Evolutionary conservation across 164 flowering plant species (phyloP), one percentile per base, ranked within the genome.

Genomic region (Vitis rupestris): DNA sequence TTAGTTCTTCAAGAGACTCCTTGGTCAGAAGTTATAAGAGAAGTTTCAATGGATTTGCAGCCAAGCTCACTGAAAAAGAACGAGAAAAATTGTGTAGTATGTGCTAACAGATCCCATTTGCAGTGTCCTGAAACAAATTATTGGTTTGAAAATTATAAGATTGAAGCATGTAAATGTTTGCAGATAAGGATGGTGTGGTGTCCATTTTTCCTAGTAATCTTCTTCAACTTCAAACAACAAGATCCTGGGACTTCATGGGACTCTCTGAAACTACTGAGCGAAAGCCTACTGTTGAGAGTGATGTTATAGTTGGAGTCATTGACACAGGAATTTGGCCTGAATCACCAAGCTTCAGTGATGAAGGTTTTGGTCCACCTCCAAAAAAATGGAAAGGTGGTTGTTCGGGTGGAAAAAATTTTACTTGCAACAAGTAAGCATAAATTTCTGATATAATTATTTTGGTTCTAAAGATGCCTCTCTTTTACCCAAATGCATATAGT

Each of bases 191-290:
- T 16, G 82, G 29, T 15, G 78, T 80, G 1, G 81, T 79, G 2
- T 80, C 85, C 0, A 78, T 84, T 7, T 80, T 84, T 17, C 81
- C 82, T 1, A 76, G 69, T 30, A 48, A 9, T 23, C 59, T 2
- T 3, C 29, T 66, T 2, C 55, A 80, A 0, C 81, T 68, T 19
- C 79, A 73, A 0, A 84, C 88, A 3, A 82, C 86, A 57, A 77
- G 83, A 66, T 81, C 88, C 0, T 84, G 88, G 88, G 86, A 82
- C 31, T 84, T 82, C 44, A 66, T 80, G 72, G 84, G 83, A 1
- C 53, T 84, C 4, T 4, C 16, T 14, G 54, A 69, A 15, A 68
- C 37, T 5, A 53, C 49, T 2, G 23, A 52, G 1, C 31, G 81
- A 48, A 19, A 50, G 1, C 65, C 63, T 3, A 12, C 30, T 0